Base-by-base conservation (phyloP, 208 protist genomes). In the Hexamita inflata region DNA sequence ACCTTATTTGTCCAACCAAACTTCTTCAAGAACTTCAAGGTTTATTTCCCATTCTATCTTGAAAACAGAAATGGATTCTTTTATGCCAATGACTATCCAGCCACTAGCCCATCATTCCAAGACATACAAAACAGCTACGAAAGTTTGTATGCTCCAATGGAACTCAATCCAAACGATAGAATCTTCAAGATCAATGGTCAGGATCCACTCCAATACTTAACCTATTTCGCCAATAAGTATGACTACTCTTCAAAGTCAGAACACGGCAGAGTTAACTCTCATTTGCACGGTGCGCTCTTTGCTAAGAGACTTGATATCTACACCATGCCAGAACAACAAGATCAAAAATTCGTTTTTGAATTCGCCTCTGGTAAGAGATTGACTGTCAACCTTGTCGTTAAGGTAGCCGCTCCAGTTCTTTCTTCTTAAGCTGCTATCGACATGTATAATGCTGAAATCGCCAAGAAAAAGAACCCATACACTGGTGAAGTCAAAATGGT, bases 121-220 rank as follows among this genome's bases (percentile, higher is more conserved):
- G 15, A n/a, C 42, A 70, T 70, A 28, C n/a, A n/a, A 32, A 34
- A 70, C 11, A 15, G 30, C 9, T 70, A 70, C 40, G 42, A 29
- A 30, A n/a, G 42, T 15, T 32, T 40, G 35, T 13, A 49, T n/a
- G 35, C n/a, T 9, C 9, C 11, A 30, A n/a, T 70, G 2, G 40
- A n/a, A 11, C 11, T 45, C 2, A 30, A n/a, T 7, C 15, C 42
- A 15, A 34, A 34, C 15, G 15, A 35, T 28, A n/a, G 38, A 40
- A 40, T 70, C 11, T n/a, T 70, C n/a, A 49, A n/a, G n/a, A 70
- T 70, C 11, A 70, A 70, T 70, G 38, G 38, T n/a, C 4, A 24
- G 35, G 38, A 70, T 11, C 32, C 35, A 11, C 32, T 45, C 9
- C 11, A 49, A 32, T 70, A 70, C 35, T 34, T 70, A 32, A 45